Base-by-base conservation (phyloP, 371 early-diverging fungal species). In the Funneliformis caledonium region DNA sequence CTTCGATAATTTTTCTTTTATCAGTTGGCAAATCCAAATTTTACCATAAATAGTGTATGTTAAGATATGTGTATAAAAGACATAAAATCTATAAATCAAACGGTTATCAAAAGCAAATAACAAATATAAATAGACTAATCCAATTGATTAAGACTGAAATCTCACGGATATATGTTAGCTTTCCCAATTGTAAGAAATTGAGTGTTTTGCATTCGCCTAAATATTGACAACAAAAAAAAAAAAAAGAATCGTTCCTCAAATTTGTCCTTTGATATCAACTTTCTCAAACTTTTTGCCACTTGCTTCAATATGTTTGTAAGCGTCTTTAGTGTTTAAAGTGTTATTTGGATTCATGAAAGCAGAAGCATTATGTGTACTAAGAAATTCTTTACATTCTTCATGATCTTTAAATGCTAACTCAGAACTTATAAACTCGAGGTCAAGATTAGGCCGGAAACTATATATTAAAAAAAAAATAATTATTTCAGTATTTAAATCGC, bases 211-310 rank as follows among this genome's bases (percentile, higher is more conserved):
- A 52, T 52, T 52, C 52, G 52, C 52, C 52, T 52, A 52, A 52
- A 52, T 52, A 52, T 52, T 52, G 52, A 52, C 52, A 52, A 52
- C 52, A 52, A 52, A 52, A 52, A 52, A 52, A 52, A 52, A 50
- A 50, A 50, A 52, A 52, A 52, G 12, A 16, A 19, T 64, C 33
- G 64, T 50, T 47, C 65, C 33, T 81, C 85, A 87, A 16, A 90
- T 88, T 76, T 93, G 94, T 45, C 93, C 93, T 81, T 94, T 95
- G 80, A 95, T 92, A 80, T 95, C 95, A 62, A 94, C 88, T 82
- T 88, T 92, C 48, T 88, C 91, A 79, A 89, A 93, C 76, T 91
- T 91, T 81, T 89, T 88, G 60, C 84, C 83, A 67, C 89, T 87
- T 42, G 90, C 92, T 8, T 83, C 47, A n/a, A 91, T 84, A 43